A percentile compares a stretch with the other conserved stretches of the same genome.
Evolutionary conservation across 305 asterid genomes (phyloP).

Genomic region (Fraxinus dipetala): DNA sequence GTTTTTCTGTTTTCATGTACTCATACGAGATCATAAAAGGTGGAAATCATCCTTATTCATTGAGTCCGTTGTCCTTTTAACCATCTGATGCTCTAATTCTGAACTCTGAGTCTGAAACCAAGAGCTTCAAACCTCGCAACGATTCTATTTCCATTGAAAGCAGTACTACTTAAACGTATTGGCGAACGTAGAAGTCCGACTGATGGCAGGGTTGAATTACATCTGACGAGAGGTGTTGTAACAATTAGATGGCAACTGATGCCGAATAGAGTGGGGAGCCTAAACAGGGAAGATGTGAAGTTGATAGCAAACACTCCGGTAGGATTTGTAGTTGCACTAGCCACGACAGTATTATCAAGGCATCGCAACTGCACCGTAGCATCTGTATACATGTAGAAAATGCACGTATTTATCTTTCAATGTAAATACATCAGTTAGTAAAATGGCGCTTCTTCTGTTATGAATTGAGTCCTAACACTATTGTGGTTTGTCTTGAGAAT

Average conservation of each 20-base stretch:
- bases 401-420: not conserved
- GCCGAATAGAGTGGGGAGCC: fast-evolving
- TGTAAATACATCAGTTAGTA: not conserved
- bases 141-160: too few relatives aligned
- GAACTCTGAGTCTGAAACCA: too few relatives aligned
- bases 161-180: too few relatives aligned
- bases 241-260: not conserved
- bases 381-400: not conserved
- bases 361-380: not conserved
- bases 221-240: not conserved
- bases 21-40: not conserved
- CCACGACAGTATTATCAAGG: not conserved
- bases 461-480: not conserved
- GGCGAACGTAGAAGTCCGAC: not conserved
- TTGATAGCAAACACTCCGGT: not conserved
- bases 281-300: not conserved
- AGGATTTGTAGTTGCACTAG: not conserved
- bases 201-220: not conserved
- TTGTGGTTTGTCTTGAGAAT: not conserved
- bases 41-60: not conserved
- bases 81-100: not conserved
- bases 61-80: not conserved
- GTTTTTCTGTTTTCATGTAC: too few relatives aligned
- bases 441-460: not conserved
- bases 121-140: too few relatives aligned